These are phyloP conservation scores for Lactifluus volemus DNA, from an alignment of 768 basidiomycete species.

Conservation along the genomic window DNA sequence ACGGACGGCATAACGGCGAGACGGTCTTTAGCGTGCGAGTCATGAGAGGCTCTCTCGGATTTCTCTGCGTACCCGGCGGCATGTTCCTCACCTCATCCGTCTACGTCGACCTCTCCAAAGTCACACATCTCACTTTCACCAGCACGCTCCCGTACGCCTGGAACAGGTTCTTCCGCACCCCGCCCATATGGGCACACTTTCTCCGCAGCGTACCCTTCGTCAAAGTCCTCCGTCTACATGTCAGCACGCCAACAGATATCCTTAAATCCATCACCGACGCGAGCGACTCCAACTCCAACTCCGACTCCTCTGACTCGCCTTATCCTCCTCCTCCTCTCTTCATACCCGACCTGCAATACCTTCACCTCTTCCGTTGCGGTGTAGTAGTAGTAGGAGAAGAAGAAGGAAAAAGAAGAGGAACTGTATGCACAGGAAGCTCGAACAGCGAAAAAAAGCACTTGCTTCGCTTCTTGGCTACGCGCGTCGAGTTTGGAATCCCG, in stretches of 20 bases:
- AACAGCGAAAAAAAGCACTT: neutral
- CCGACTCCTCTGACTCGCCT: neutral
- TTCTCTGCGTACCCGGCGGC: neutral
- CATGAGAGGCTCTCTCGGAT: neutral
- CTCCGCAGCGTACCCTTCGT: neutral
- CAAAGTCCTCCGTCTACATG: neutral
- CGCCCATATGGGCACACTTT: neutral
- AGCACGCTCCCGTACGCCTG: constrained; percentile 1
- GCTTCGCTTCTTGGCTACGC: neutral
- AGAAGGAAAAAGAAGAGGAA: too few species aligned
- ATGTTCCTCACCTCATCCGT: constrained; percentile 7
- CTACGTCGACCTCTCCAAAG: neutral
- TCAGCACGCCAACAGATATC: neutral
- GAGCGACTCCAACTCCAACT: neutral
- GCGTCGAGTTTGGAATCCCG: constrained; percentile 1
- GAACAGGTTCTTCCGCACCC: constrained; percentile 5
- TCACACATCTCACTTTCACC: constrained; percentile 11
- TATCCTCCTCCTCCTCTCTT: neutral
- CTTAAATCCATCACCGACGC: neutral
- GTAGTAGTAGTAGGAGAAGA: too few species aligned
- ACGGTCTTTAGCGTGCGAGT: constrained; percentile 7
- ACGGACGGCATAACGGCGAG: neutral
- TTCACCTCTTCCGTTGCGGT: constrained; percentile 2
- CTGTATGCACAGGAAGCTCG: too few species aligned
- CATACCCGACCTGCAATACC: neutral